Evolutionary conservation across 106 monocot species (phyloP), one percentile per base, ranked within the genome.

Genomic region (Dendrobium nobile): DNA sequence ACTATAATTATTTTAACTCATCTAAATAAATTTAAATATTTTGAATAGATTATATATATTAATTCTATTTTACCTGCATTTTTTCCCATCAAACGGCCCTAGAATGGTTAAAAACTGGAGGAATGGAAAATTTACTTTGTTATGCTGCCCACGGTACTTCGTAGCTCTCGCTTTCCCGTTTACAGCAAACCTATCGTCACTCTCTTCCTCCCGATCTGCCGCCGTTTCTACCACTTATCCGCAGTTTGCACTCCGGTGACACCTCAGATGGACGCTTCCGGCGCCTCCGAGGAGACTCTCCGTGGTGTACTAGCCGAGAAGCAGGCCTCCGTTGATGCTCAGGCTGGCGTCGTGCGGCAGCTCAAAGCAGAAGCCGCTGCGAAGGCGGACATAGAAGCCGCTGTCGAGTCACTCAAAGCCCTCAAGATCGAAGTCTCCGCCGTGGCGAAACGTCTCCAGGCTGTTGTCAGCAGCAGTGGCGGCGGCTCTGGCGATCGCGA

Each of bases 361-460:
- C 90, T 91, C 79, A 92, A 91, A 54, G 20, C 93, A 59, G 72
- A 73, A 41, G 31, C 75, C 54, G 79, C 56, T 15, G 72, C 56
- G 77, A 6, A 75, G 58, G 22, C 11, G 45, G 95, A 95, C 73
- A 59, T 95, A 82, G 92, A 90, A 33, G 86, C 87, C 26, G 92
- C 90, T 4, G 87, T 95, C 3, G 92, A 86, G 47, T 31, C 80
- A 1, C 88, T 95, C 51, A 90, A 95, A 83, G 75, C 81, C 16
- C 87, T 93, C 83, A 92, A 91, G 79, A 64, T 93, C 68, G 91
- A 89, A 80, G 22, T 79, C 31, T 86, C 83, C 3, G 86, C 81
- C n/a, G 85, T 77, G 41, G 82, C 87, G 17, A 84, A 75, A 80
- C 84, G 86, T 79, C 90, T 95, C 28, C 91, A 92, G 86, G 80